These are phyloP conservation scores for Alloascoidea hylecoeti DNA, from an alignment of 805 yeast genomes.

Conservation along the genomic window DNA sequence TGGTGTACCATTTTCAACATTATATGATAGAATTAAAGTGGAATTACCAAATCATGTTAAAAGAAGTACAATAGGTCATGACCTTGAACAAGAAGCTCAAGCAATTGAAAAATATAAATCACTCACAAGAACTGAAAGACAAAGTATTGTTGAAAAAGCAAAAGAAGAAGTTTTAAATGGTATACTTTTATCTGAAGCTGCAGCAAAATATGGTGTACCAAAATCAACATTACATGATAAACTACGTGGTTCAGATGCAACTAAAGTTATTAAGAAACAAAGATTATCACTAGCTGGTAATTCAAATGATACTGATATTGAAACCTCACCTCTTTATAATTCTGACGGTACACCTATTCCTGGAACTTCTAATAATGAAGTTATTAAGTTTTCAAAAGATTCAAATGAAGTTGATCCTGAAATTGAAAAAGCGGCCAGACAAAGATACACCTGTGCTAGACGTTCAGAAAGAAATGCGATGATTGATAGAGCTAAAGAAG, in stretches of 20 bases:
- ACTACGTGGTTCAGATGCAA: background rate
- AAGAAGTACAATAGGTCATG: background rate
- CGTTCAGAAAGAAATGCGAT: background rate
- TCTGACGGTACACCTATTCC: background rate
- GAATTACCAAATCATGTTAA: background rate
- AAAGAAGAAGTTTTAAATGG: constrained; percentile 1
- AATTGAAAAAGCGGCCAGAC: constrained; percentile 1
- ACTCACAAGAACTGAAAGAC: background rate
- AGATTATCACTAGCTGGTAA: background rate
- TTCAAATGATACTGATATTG: background rate
- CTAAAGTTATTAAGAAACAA: background rate
- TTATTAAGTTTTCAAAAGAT: too few species aligned
- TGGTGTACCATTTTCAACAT: constrained; percentile 1
- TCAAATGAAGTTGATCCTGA: too few species aligned
- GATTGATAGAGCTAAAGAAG: background rate
- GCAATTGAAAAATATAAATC: background rate
- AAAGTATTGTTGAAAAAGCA: background rate
- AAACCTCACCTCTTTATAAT: background rate
- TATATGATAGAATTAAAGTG: background rate
- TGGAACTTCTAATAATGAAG: too few species aligned
- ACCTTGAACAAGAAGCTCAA: background rate
- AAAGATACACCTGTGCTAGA: background rate
- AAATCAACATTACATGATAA: constrained; percentile 2
- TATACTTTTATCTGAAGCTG: background rate
- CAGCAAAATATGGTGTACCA: constrained; percentile 2